Base-by-base conservation (phyloP, 73 alveolate species). In the Symbiodinium pilosum region DNA sequence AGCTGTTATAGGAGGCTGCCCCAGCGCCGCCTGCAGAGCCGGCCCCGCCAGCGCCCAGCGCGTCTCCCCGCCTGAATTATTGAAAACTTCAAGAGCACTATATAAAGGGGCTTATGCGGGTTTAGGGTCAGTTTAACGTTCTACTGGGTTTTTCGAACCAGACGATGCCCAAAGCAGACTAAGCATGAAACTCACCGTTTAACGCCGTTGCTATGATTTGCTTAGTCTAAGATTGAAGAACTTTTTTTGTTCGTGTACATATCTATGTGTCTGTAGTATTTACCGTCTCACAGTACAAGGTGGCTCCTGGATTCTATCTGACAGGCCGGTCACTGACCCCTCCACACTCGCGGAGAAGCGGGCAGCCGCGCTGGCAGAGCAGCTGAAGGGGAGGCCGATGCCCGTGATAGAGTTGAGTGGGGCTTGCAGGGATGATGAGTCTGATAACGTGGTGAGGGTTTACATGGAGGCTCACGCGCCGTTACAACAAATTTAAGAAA, bases 1-100 rank as follows among this genome's bases (percentile, higher is more conserved):
- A n/a, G n/a, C n/a, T n/a, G n/a, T n/a, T n/a, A n/a, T 18, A 64
- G 81, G 81, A 64, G 81, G 81, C 81, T 64, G 81, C 81, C 4
- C 81, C 81, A 3, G 81, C 81, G 81, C 81, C 81, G 1, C 38
- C 81, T 64, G 3, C 81, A 64, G 81, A 64, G 38, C 39, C 39
- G 38, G 81, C 81, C 14, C 38, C 30, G 38, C 38, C 81, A 4
- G 81, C 81, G 30, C 38, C 81, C 81, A 64, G 81, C 81, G 81
- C 39, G 81, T n/a, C 81, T 64, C 38, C 39, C 34, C 81, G 1
- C 40, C 8, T 6, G 26, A n/a, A n/a, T n/a, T n/a, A n/a, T 16
- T 11, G 26, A n/a, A 5, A 30, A 30, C 64, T 16, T 47, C 24
- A 11, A 47, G 64, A 47, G 8, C 64, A 47, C 64, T 11, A 16